Base-by-base conservation (phyloP, 2,329 filamentous ascomycete species). In the Botryotinia globosa region DNA sequence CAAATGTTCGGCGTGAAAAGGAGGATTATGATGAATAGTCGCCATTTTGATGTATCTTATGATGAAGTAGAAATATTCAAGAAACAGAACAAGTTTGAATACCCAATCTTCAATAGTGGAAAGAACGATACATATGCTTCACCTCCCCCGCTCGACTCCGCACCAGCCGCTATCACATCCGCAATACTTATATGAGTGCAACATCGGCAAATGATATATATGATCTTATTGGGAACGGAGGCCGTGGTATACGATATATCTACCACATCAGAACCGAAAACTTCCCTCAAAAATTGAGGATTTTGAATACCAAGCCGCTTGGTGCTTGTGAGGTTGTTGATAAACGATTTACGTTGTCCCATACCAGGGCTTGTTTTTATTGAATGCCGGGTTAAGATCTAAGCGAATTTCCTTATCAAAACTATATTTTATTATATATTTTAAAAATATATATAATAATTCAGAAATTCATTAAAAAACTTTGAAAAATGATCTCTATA, bases 1-100 rank as follows among this genome's bases (percentile, higher is more conserved):
- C 68, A 90, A 82, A 78, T 91, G 89, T 82, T 91, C 89, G 70
- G 89, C 89, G 76, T 89, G 84, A 83, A 90, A 91, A 63, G 89
- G 89, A 56, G 77, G 77, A 32, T 73, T 77, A 32, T 72, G 75
- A 65, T 77, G 75, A 29, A 73, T 32, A 22, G 56, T 68, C 34
- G 72, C 42, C 75, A 74, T 75, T 59, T 71, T 72, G 62, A 37
- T 56, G n/a, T 67, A 42, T 18, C 29, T 42, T 22, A 37, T 1
- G 32, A 6, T 32, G 10, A 8, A 42, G n/a, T 7, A 9, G 5
- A 54, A 29, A 18, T 29, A 39, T 54, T 34, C 25, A 66, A 51
- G 14, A 29, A 34, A 45, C 14, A 66, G 32, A n/a, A 29, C 22
- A 66, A 51, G 48, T 34, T 54, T 1, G 8, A 12, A 5, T 29